Conservation (phyloP, 2,329 filamentous ascomycete genomes). For the Colletotrichum tabaci region DNA sequence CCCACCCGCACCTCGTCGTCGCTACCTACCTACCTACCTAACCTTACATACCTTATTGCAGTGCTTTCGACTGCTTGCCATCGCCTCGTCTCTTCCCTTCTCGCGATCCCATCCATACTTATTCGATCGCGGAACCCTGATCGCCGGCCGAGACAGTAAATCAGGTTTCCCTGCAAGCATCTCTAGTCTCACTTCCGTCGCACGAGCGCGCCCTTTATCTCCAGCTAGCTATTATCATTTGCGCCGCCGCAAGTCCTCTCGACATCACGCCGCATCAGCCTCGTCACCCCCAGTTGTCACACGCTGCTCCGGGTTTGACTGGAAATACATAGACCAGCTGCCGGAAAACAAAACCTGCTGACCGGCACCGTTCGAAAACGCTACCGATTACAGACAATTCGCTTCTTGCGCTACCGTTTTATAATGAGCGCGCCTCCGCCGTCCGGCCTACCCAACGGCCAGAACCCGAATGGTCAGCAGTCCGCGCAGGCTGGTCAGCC, state of each 20-base stretch:
- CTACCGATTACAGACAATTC: neutral
- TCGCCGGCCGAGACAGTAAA: neutral
- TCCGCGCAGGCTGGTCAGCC: slow-evolving; percentile 35
- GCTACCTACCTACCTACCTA: too few relatives aligned
- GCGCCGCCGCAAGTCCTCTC: slow-evolving; percentile 14
- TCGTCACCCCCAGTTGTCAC: neutral
- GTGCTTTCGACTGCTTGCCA: slow-evolving; percentile 24
- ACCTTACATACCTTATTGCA: neutral
- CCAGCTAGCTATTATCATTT: neutral
- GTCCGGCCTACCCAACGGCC: slow-evolving; percentile 50
- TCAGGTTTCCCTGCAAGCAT: neutral
- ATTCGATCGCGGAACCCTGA: neutral
- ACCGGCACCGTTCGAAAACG: neutral
- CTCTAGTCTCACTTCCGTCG: neutral
- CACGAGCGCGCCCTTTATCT: neutral
- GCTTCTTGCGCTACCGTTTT: slow-evolving; percentile 12
- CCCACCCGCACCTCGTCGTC: slow-evolving; percentile 15
- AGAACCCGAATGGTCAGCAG: slow-evolving; percentile 50
- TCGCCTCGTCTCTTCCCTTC: slow-evolving; percentile 9
- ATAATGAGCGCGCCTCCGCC: slow-evolving; percentile 63
- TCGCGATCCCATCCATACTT: slow-evolving; percentile 2
- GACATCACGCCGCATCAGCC: neutral
- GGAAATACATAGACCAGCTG: neutral
- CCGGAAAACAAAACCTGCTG: neutral
- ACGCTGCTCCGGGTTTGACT: neutral